phyloP scores from a whole-genome alignment of 1,284 basidiomycete genomes.

The Cystobasidium slooffiae region DNA sequence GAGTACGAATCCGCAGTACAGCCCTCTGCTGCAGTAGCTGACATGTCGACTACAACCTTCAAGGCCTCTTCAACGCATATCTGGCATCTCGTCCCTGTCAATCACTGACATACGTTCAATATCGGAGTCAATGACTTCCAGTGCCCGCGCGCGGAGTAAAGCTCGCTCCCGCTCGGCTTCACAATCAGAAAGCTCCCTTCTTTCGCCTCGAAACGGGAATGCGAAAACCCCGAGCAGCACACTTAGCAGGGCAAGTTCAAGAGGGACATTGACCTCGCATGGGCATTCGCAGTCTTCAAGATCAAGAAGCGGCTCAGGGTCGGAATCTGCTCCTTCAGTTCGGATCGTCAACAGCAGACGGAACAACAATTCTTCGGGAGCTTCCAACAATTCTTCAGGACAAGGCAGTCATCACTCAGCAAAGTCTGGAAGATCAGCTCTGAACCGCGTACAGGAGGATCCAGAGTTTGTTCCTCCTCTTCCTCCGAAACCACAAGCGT shows the following conservation, averaged over 20 bases:
- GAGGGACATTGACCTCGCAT: background rate
- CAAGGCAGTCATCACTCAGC: conserved; percentile 2
- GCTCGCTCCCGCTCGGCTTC: conserved; percentile 13
- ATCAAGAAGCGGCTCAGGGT: conserved; percentile 2
- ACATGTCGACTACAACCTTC: background rate
- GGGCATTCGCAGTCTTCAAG: background rate
- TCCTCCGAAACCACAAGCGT: background rate
- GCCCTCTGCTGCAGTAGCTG: background rate
- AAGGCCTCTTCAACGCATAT: conserved; percentile 25
- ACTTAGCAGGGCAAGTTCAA: conserved; percentile 1
- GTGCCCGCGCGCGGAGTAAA: conserved; percentile 19
- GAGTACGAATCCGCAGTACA: background rate
- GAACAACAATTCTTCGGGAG: conserved; percentile 8
- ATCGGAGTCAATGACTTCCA: conserved; percentile 25
- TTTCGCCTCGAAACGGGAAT: background rate
- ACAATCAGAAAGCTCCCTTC: background rate
- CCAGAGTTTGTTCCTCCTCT: background rate
- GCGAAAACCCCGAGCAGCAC: conserved; percentile 4
- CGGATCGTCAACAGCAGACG: conserved; percentile 1
- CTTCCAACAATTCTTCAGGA: conserved; percentile 9
- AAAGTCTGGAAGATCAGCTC: background rate
- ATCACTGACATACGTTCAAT: conserved; percentile 19
- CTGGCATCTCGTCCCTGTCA: conserved; percentile 27
- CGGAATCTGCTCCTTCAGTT: background rate
- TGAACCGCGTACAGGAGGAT: background rate